Evolutionary conservation across 2,329 filamentous ascomycete genomes (phyloP).

Genomic region (Aspergillus fijiensis): DNA sequence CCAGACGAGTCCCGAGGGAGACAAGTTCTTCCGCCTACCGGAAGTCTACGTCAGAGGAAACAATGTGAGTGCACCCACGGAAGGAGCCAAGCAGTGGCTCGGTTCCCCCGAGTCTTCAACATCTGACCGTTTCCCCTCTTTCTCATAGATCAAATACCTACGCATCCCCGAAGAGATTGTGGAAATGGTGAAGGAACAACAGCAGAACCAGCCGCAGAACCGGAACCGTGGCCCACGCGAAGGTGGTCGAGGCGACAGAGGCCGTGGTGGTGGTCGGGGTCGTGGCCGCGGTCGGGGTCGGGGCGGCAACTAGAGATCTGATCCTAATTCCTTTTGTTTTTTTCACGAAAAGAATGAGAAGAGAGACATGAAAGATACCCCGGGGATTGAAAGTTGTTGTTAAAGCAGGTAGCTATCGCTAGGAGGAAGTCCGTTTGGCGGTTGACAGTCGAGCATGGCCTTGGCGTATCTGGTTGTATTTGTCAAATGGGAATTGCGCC

Average conservation of each 20-base stretch:
- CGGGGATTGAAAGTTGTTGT: slow-evolving; percentile 19
- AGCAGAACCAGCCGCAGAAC: slow-evolving; percentile 62
- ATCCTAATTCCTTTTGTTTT: background rate
- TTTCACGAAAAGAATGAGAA: slow-evolving; percentile 12
- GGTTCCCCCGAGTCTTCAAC: too few relatives aligned
- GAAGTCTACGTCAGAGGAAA: slow-evolving; percentile 98
- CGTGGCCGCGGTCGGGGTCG: slow-evolving; percentile 46
- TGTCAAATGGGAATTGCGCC: slow-evolving; percentile 32
- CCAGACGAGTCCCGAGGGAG: slow-evolving; percentile 91
- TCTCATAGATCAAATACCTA: slow-evolving; percentile 87
- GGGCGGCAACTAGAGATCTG: slow-evolving; percentile 31
- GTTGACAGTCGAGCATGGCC: slow-evolving; percentile 38
- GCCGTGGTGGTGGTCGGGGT: slow-evolving; percentile 44
- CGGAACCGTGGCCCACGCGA: slow-evolving; percentile 42
- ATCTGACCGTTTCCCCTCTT: background rate
- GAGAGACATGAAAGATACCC: slow-evolving; percentile 36
- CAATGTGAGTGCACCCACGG: slow-evolving; percentile 64
- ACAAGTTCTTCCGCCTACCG: slow-evolving; percentile 86
- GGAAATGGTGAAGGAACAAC: slow-evolving; percentile 88
- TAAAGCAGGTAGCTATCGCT: slow-evolving; percentile 27
- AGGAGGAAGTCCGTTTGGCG: slow-evolving; percentile 28
- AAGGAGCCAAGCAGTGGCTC: background rate
- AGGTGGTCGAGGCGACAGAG: slow-evolving; percentile 41
- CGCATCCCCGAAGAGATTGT: slow-evolving; percentile 96
- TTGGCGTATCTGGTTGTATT: slow-evolving; percentile 40